Evolutionary conservation across 768 basidiomycete species (phyloP).

Genomic region (Macrocybe gigantea): DNA sequence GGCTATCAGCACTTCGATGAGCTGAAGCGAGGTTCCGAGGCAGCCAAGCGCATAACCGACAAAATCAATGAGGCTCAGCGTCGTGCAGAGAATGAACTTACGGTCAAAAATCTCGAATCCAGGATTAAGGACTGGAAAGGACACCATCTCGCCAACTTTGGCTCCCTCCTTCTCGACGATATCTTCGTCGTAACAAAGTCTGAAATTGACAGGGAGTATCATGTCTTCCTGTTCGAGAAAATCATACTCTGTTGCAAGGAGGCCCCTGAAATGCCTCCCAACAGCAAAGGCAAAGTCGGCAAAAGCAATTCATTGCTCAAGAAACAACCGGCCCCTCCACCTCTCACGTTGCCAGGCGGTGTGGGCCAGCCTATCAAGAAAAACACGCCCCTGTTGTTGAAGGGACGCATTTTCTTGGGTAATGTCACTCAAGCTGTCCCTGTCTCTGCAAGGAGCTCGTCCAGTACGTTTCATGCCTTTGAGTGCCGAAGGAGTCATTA

Average conservation of each 20-base stretch:
- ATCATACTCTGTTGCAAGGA: slow-evolving; percentile 99
- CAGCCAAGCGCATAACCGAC: slow-evolving; percentile 90
- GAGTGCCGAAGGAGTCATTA: slow-evolving; percentile 5
- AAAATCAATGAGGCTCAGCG: slow-evolving; percentile 95
- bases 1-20: slow-evolving; percentile 75
- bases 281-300: slow-evolving; percentile 58
- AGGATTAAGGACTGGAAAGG: slow-evolving; percentile 99
- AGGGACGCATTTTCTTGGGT: slow-evolving; percentile 95
- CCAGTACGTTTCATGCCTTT: slow-evolving; percentile 40
- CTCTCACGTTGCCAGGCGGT: slow-evolving; percentile 43
- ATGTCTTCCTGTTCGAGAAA: slow-evolving; percentile 97
- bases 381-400: slow-evolving; percentile 78
- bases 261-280: slow-evolving; percentile 50
- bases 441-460: slow-evolving; percentile 47
- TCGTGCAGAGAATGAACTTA: slow-evolving; percentile 85
- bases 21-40: slow-evolving; percentile 75
- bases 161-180: slow-evolving; percentile 90
- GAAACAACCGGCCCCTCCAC: slow-evolving; percentile 57
- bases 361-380: slow-evolving; percentile 61
- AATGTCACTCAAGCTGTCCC: slow-evolving; percentile 85
- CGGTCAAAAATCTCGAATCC: slow-evolving; percentile 76
- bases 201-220: slow-evolving; percentile 95
- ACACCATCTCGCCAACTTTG: slow-evolving; percentile 91
- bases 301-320: slow-evolving; percentile 90
- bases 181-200: slow-evolving; percentile 94